These are phyloP conservation scores for Podila verticillata DNA, from an alignment of 192 early-diverging fungal species.

Conservation along the genomic window DNA sequence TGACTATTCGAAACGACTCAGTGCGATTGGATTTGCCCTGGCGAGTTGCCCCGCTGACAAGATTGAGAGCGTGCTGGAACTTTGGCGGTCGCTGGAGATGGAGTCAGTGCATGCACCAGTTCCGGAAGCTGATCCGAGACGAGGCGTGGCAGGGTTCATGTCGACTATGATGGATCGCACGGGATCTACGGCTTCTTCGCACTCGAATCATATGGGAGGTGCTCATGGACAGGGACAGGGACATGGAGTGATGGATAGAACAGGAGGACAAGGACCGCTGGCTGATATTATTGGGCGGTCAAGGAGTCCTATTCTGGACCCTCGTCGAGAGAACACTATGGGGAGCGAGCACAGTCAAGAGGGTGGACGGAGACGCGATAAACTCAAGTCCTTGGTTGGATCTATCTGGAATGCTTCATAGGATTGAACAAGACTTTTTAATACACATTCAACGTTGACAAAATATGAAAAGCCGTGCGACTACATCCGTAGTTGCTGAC, in stretches of 20 bases:
- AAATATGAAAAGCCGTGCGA: too few species aligned
- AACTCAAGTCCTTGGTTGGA: constrained; percentile 42
- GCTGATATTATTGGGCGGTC: constrained; percentile 41
- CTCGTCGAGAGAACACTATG: constrained; percentile 1
- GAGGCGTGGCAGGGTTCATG: constrained; percentile 41
- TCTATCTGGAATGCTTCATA: constrained; percentile 29
- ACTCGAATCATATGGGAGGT: constrained; percentile 3
- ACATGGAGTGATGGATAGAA: neutral
- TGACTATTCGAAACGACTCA: constrained; percentile 53
- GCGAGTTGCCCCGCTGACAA: constrained; percentile 60
- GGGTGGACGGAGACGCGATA: constrained; percentile 34
- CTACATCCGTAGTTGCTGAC: too few species aligned
- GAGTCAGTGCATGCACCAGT: constrained; percentile 39
- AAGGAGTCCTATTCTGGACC: neutral
- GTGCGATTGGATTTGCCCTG: constrained; percentile 64
- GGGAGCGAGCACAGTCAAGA: constrained; percentile 19
- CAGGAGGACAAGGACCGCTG: constrained; percentile 21
- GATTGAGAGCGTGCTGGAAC: constrained; percentile 32
- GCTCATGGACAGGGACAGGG: constrained; percentile 1
- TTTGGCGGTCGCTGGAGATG: constrained; percentile 46
- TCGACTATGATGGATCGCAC: constrained; percentile 41
- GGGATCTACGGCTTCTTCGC: neutral
- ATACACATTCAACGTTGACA: too few species aligned
- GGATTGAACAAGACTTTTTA: neutral
- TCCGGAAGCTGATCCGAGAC: constrained; percentile 33